These are phyloP conservation scores for Aeschynomene evenia DNA, from an alignment of 306 rosid species.

Conservation along the genomic window DNA sequence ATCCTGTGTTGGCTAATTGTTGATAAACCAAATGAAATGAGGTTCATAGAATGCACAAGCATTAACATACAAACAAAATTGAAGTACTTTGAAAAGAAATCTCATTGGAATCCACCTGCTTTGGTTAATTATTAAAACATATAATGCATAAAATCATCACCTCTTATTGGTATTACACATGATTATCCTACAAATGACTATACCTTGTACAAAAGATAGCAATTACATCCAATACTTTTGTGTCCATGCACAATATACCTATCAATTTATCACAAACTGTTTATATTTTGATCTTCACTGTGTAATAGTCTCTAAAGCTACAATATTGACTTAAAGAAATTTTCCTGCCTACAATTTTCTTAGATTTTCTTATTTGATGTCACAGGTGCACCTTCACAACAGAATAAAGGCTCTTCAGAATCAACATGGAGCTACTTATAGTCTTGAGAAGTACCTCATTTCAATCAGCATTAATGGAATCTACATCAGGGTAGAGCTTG, in stretches of 20 bases:
- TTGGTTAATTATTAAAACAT: neutral
- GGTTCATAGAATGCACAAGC: neutral
- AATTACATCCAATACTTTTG: neutral
- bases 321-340: neutral
- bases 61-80: neutral
- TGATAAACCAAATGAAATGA: neutral
- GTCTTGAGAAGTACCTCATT: conserved; percentile 84
- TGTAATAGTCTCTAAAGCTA: neutral
- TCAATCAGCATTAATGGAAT: conserved; percentile 79
- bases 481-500: conserved; percentile 81
- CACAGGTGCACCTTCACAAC: conserved; percentile 88
- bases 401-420: conserved; percentile 62
- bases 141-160: neutral
- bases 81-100: neutral
- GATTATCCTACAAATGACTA: neutral
- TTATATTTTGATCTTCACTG: neutral
- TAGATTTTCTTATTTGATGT: conserved; percentile 27
- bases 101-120: neutral
- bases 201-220: neutral
- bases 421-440: conserved; percentile 92
- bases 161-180: neutral
- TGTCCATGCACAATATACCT: neutral
- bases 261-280: neutral
- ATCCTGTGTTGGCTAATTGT: neutral
- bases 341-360: conserved; percentile 9